A percentile compares a stretch with the other conserved stretches of the same genome.
These are phyloP conservation scores for Lasiosphaeria miniovina DNA, from an alignment of 495 filamentous ascomycete genomes.

Conservation along the genomic window DNA sequence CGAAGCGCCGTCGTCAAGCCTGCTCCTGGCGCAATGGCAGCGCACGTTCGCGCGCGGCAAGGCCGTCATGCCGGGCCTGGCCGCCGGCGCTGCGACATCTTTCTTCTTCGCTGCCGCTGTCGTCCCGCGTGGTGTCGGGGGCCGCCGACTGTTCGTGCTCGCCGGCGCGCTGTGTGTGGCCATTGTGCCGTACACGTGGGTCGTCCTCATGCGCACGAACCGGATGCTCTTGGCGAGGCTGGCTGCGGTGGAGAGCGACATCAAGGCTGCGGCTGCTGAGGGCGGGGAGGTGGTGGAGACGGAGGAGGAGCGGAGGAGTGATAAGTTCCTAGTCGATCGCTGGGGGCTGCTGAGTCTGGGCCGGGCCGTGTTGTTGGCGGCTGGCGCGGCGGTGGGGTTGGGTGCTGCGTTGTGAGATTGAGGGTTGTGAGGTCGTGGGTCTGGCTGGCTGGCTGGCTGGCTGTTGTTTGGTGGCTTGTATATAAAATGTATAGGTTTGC, in stretches of 20 bases:
- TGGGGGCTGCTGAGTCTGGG: constrained; percentile 57
- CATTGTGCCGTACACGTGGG: constrained; percentile 51
- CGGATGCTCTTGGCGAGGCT: constrained; percentile 35
- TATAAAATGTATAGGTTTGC: too few relatives aligned
- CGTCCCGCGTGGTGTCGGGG: constrained; percentile 5
- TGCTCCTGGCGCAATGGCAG: constrained; percentile 53
- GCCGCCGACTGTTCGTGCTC: constrained; percentile 34
- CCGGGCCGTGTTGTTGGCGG: constrained; percentile 33
- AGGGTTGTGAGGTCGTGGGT: not conserved
- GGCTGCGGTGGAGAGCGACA: constrained; percentile 20
- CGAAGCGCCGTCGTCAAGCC: constrained; percentile 43
- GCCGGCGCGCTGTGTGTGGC: constrained; percentile 40
- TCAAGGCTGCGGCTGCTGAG: not conserved
- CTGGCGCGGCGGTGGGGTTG: constrained; percentile 19
- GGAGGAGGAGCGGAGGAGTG: constrained; percentile 19
- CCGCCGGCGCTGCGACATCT: constrained; percentile 28
- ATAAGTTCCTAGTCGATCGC: constrained; percentile 48
- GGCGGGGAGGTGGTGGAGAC: constrained; percentile 5
- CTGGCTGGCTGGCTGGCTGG: too few relatives aligned
- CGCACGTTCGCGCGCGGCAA: constrained; percentile 34
- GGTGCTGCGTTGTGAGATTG: constrained; percentile 14
- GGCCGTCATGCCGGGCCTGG: constrained; percentile 30
- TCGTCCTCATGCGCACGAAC: constrained; percentile 45
- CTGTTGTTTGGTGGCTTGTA: too few relatives aligned
- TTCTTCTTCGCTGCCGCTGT: constrained; percentile 43